Evolutionary conservation across 768 basidiomycete species (phyloP).

Genomic region (Naganishia onofrii): DNA sequence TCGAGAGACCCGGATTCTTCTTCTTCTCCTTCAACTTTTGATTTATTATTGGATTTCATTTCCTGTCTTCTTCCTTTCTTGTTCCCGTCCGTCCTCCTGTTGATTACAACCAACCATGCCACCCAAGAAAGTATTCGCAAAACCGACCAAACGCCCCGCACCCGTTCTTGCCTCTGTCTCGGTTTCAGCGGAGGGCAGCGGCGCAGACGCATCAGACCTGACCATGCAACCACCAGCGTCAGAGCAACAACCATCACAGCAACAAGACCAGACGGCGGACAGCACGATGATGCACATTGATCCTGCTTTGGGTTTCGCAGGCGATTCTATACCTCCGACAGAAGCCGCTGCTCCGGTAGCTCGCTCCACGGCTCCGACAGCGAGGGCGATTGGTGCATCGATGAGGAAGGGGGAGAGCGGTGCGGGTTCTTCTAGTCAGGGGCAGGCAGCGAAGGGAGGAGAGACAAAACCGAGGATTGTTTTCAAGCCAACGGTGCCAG

Average conservation of each 20-base stretch:
- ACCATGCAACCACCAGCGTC: not conserved
- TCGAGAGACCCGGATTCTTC: conserved; percentile 5
- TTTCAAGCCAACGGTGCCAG: conserved; percentile 31
- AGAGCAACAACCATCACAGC: conserved; percentile 3
- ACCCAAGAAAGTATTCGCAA: conserved; percentile 18
- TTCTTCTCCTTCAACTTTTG: not conserved
- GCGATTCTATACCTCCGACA: not conserved
- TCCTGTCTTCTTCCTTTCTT: not conserved
- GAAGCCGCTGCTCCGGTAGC: not conserved
- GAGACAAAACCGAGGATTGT: conserved; percentile 31
- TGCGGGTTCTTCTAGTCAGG: not conserved
- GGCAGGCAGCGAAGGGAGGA: not conserved
- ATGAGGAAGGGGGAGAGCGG: not conserved
- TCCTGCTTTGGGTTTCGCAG: not conserved
- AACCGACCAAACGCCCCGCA: conserved; percentile 2
- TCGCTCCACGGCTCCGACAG: not conserved
- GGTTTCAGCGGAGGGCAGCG: not conserved
- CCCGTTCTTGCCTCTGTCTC: not conserved
- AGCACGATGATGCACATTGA: not conserved
- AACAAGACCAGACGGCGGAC: conserved; percentile 16
- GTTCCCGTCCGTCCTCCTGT: too few relatives aligned
- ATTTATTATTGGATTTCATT: too few relatives aligned
- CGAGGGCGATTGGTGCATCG: conserved; percentile 13
- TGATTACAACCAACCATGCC: too few relatives aligned
- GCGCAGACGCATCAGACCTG: not conserved